Conservation (phyloP, 257 asterid species). For the Plantago ovata region DNA sequence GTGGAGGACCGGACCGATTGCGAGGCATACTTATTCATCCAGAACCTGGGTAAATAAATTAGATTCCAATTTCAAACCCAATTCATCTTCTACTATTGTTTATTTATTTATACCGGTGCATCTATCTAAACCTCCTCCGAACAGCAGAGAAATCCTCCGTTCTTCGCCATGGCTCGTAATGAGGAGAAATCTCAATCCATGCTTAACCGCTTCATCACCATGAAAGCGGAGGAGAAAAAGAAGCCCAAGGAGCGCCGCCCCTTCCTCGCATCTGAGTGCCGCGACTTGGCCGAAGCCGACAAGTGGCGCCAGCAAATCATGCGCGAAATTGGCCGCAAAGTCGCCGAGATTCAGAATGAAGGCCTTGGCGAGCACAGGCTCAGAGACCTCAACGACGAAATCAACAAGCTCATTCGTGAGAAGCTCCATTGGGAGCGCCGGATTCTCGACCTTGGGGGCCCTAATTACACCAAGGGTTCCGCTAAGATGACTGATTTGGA, state of each 20-base stretch:
- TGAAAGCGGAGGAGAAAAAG: slow-evolving; percentile 84
- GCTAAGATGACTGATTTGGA: slow-evolving; percentile 98
- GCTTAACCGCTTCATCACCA: slow-evolving; percentile 82
- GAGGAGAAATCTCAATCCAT: slow-evolving; percentile 98
- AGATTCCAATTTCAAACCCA: too few relatives aligned
- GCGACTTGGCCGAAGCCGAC: slow-evolving; percentile 95
- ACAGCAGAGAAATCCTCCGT: slow-evolving; percentile 18
- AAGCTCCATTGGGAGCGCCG: slow-evolving; percentile 91
- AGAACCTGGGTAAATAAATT: too few relatives aligned
- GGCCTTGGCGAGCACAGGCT: slow-evolving; percentile 89
- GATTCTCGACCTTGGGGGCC: slow-evolving; percentile 87
- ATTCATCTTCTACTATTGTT: too few relatives aligned
- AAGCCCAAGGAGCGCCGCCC: slow-evolving; percentile 98
- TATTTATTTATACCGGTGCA: background rate
- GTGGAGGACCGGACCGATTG: too few relatives aligned
- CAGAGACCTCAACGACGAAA: slow-evolving; percentile 90
- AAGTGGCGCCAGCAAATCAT: slow-evolving; percentile 96
- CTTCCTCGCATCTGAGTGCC: slow-evolving; percentile 90
- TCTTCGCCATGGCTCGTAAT: slow-evolving; percentile 89
- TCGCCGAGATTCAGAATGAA: slow-evolving; percentile 89
- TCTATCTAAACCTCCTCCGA: slow-evolving; percentile 1
- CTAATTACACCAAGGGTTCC: slow-evolving; percentile 55
- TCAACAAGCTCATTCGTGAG: slow-evolving; percentile 87
- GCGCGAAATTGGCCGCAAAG: slow-evolving; percentile 94
- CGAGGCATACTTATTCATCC: too few relatives aligned